Evolutionary conservation across 352 stramenopile species (phyloP).

Genomic region (Phytophthora macrochlamydospora): DNA sequence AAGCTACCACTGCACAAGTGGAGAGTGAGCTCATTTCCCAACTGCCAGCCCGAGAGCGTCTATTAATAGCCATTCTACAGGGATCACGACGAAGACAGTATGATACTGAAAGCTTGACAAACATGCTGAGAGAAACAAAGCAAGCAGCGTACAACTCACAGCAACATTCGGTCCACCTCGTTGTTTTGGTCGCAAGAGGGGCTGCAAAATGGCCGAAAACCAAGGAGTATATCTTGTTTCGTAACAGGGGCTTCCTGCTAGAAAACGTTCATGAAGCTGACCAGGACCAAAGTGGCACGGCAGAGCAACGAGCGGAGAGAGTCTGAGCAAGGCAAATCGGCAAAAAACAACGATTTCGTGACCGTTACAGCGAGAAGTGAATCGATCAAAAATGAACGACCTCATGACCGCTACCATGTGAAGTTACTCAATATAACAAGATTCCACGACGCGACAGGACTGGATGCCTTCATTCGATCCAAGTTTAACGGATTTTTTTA

Average conservation of each 20-base stretch:
- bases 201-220: conserved; percentile 1
- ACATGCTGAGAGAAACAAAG: conserved; percentile 8
- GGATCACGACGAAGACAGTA: background rate
- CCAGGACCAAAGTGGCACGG: background rate
- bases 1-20: conserved; percentile 10
- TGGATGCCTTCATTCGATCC: too few relatives aligned
- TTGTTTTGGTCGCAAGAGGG: conserved; percentile 10
- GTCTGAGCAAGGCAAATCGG: background rate
- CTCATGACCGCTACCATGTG: too few relatives aligned
- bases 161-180: background rate
- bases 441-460: too few relatives aligned
- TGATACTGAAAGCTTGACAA: background rate
- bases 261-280: background rate
- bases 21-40: conserved; percentile 11
- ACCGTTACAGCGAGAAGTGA: too few relatives aligned
- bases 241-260: background rate
- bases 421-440: too few relatives aligned
- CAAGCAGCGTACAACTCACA: conserved; percentile 6
- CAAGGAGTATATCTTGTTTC: background rate
- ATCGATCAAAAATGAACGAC: too few relatives aligned
- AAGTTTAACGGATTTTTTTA: too few relatives aligned
- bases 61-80: conserved; percentile 2
- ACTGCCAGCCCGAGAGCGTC: background rate
- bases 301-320: background rate
- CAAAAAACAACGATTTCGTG: too few relatives aligned